A percentile compares a stretch with the other conserved stretches of the same genome.
Conservation (phyloP, 1,284 basidiomycete genomes). For the Boletus calvinii region DNA sequence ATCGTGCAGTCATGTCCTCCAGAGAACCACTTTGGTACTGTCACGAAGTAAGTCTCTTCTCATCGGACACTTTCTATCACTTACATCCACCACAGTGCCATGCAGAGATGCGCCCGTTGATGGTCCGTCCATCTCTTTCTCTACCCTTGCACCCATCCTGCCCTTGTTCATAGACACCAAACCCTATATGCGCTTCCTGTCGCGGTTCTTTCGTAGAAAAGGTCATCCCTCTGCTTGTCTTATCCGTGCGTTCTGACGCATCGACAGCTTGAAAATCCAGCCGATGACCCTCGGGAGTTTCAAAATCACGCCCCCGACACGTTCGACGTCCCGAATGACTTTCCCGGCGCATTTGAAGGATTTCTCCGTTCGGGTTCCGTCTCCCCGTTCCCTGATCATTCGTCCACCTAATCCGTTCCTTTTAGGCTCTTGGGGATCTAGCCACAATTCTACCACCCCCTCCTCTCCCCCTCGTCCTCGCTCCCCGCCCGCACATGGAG, state of each 20-base stretch:
- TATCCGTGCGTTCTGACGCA: not conserved
- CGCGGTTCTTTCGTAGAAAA: conserved; percentile 73
- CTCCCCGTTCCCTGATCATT: not conserved
- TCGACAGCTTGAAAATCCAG: conserved; percentile 64
- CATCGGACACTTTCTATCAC: not conserved
- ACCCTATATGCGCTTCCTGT: conserved; percentile 75
- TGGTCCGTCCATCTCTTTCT: conserved; percentile 47
- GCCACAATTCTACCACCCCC: not conserved
- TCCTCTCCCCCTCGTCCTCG: conserved; percentile 8
- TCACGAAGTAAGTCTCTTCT: conserved; percentile 54
- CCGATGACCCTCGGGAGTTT: conserved; percentile 71
- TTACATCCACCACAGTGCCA: conserved; percentile 52
- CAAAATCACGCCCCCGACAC: conserved; percentile 34
- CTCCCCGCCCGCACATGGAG: conserved; percentile 21
- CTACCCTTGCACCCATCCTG: not conserved
- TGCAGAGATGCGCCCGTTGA: conserved; percentile 76
- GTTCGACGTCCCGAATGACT: conserved; percentile 34
- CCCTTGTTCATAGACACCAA: conserved; percentile 47
- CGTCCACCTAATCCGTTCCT: conserved; percentile 31
- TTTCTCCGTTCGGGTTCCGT: conserved; percentile 36
- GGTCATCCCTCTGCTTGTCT: conserved; percentile 37
- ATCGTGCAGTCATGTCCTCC: conserved; percentile 50
- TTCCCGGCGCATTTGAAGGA: conserved; percentile 41
- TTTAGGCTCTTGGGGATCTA: conserved; percentile 18
- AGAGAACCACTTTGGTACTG: conserved; percentile 77